These are phyloP conservation scores for Aaosphaeria arxii DNA, from an alignment of 2,329 filamentous ascomycete genomes.

Conservation along the genomic window DNA sequence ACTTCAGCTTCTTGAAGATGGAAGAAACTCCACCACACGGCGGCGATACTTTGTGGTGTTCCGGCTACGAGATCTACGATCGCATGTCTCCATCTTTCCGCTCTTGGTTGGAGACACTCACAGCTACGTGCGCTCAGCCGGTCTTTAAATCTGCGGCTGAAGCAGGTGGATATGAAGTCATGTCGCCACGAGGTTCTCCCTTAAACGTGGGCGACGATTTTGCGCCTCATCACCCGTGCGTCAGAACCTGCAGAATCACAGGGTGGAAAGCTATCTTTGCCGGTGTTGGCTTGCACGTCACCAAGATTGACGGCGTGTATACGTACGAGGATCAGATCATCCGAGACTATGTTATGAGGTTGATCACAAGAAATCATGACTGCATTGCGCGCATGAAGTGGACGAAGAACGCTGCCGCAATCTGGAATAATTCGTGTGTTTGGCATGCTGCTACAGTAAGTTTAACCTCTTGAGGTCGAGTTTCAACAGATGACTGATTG, in stretches of 20 bases:
- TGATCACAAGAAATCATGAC: constrained; percentile 42
- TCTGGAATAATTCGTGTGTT: constrained; percentile 39
- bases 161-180: constrained; percentile 9
- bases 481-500: neutral
- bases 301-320: constrained; percentile 37
- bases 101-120: constrained; percentile 19
- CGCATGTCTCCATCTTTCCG: constrained; percentile 23
- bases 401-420: constrained; percentile 36
- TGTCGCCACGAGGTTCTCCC: constrained; percentile 17
- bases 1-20: constrained; percentile 18
- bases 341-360: constrained; percentile 34
- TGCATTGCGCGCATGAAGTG: constrained; percentile 41
- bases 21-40: constrained; percentile 20
- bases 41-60: constrained; percentile 44
- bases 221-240: constrained; percentile 22
- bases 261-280: constrained; percentile 35
- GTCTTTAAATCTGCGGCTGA: constrained; percentile 14
- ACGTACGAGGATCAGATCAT: constrained; percentile 36
- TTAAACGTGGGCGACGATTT: constrained; percentile 19
- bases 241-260: constrained; percentile 30
- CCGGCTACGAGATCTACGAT: constrained; percentile 40
- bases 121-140: constrained; percentile 20
- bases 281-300: constrained; percentile 27
- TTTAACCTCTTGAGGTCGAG: neutral
- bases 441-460: constrained; percentile 24